Evolutionary conservation across 352 stramenopile species (phyloP).

Genomic region (Thraustochytrium sp.): DNA sequence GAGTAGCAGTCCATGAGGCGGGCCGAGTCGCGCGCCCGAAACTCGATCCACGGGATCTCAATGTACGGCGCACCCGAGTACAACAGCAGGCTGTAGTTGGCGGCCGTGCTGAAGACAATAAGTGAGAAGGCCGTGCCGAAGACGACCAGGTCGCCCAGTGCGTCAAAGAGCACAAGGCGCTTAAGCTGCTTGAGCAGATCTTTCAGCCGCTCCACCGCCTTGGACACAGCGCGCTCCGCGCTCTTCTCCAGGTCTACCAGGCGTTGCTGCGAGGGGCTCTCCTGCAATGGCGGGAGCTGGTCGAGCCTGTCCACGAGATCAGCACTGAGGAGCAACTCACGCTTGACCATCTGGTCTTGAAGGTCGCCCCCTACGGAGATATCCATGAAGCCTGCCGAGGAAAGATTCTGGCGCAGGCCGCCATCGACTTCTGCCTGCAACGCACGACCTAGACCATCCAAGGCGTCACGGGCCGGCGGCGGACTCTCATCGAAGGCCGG

Average conservation of each 20-base stretch:
- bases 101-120: neutral
- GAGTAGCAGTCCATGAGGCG: constrained; percentile 22
- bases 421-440: too few species aligned
- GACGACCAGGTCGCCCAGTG: constrained; percentile 10
- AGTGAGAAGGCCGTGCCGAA: neutral
- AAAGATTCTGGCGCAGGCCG: too few species aligned
- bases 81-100: constrained; percentile 1
- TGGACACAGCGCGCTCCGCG: neutral
- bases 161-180: constrained; percentile 19
- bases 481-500: too few species aligned
- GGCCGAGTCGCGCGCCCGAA: neutral
- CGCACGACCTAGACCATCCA: too few species aligned
- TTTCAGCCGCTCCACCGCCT: neutral
- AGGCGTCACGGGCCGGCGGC: too few species aligned
- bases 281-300: neutral
- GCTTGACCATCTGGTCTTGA: too few species aligned
- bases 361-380: too few species aligned
- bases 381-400: too few species aligned
- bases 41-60: neutral
- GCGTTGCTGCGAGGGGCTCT: too few species aligned
- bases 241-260: too few species aligned
- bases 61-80: constrained; percentile 12
- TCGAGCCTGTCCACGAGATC: too few species aligned
- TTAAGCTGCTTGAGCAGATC: neutral
- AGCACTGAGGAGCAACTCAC: too few species aligned